Evolutionary conservation across 2,329 filamentous ascomycete species (phyloP), one percentile per base, ranked within the genome.

Genomic region (Paecilomyces formosus): DNA sequence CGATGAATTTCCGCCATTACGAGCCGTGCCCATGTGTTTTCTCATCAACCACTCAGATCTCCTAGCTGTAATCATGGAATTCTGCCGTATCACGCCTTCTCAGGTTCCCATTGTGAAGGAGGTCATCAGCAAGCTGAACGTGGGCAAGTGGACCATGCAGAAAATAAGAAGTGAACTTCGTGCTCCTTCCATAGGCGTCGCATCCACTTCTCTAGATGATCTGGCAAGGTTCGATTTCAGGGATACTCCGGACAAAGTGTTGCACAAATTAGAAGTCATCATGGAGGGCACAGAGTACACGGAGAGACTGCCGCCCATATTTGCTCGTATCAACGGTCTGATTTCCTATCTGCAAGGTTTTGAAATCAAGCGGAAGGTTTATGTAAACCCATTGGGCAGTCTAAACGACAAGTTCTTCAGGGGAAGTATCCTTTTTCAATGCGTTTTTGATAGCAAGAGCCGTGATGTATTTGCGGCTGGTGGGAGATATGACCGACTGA

Each of bases 361-460:
- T 61, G 85, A 86, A 0, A 82, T 97, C 1, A 82, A 82, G 57
- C 86, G 86, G 54, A 94, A 92, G 69, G 80, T 96, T 28, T 95
- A 92, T 67, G 81, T 97, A 64, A 90, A 86, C 63, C 92, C 93
- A 0, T 80, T 99, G 6, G 89, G 87, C 69, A 95, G 90, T 72
- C 84, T 95, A 68, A 96, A 96, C 68, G 92, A 97, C 69, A 89
- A 88, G 58, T 97, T 97, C 70, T 99, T 94, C 72, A 80, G 84
- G 18, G 88, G 89, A 0, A 92, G 92, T 7, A 80, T 97, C 28
- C 79, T 97, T 51, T 97, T 99, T 70, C 90, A 95, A 61, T 97
- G 92, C 67, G 77, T 97, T 1, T 91, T 92, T 63, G 93, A 97
- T 70, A 95, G 91, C 70, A 84, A 88, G 61, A 87, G 84, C 60